phyloP scores from a whole-genome alignment of 306 rosid genomes.

The Leucaena leucocephala region DNA sequence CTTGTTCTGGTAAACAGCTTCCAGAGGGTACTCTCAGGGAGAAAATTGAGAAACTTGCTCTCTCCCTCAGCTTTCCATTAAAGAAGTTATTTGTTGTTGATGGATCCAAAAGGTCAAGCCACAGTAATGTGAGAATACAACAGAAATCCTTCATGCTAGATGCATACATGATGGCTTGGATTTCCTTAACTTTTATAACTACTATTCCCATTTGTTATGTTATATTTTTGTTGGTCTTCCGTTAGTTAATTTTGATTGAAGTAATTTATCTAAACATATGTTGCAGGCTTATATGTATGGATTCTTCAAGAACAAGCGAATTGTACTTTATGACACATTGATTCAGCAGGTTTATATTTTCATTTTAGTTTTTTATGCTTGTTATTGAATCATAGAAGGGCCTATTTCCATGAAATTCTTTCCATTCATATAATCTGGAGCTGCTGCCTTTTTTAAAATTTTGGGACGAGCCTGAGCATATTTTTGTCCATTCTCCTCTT shows the following conservation, averaged over 20 bases:
- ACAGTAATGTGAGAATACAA: constrained; percentile 86
- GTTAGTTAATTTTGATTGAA: constrained; percentile 12
- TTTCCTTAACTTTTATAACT: neutral
- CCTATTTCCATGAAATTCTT: neutral
- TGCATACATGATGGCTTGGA: constrained; percentile 24
- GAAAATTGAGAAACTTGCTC: constrained; percentile 90
- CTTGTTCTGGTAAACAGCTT: constrained; percentile 63
- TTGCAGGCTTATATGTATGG: constrained; percentile 99
- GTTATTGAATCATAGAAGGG: constrained; percentile 12
- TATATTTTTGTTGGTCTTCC: constrained; percentile 15
- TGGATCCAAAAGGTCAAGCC: constrained; percentile 98
- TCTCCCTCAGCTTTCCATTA: constrained; percentile 87
- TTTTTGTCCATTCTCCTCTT: neutral
- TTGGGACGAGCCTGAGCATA: constrained; percentile 3
- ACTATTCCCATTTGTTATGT: neutral
- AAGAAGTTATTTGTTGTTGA: constrained; percentile 94
- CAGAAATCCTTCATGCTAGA: constrained; percentile 11
- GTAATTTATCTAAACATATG: constrained; percentile 33
- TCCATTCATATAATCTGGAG: neutral
- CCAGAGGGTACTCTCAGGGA: constrained; percentile 87
- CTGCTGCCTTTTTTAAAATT: neutral
- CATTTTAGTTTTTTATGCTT: constrained; percentile 4
- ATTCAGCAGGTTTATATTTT: constrained; percentile 77
- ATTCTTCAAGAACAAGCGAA: constrained; percentile 95
- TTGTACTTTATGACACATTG: constrained; percentile 94